Conservation (phyloP, 1,284 basidiomycete species). For the Sanghuangporus weigelae region DNA sequence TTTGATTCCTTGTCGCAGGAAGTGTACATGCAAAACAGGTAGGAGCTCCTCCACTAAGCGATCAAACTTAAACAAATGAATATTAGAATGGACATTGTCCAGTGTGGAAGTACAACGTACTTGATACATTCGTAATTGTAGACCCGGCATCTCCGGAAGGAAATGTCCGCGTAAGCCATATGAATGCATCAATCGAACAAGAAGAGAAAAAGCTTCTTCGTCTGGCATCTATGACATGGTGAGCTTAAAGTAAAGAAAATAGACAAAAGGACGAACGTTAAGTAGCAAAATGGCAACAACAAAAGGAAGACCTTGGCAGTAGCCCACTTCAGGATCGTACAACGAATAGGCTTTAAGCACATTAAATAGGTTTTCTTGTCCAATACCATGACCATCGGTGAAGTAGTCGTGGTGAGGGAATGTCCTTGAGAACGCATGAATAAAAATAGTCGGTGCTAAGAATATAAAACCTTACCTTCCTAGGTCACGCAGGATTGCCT, state of each 20-base stretch:
- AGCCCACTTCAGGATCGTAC: constrained; percentile 90
- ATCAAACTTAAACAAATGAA: constrained; percentile 66
- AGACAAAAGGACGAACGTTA: constrained; percentile 54
- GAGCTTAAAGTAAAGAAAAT: constrained; percentile 11
- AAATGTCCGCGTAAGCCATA: constrained; percentile 97
- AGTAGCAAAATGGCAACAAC: constrained; percentile 90
- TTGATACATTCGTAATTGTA: constrained; percentile 78
- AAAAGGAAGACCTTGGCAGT: constrained; percentile 95
- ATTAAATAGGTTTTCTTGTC: constrained; percentile 96
- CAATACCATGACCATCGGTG: constrained; percentile 85
- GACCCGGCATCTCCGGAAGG: constrained; percentile 95
- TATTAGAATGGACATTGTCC: background rate
- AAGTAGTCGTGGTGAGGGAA: constrained; percentile 99
- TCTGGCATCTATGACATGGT: constrained; percentile 81
- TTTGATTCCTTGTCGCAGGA: constrained; percentile 89
- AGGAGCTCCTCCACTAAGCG: constrained; percentile 89
- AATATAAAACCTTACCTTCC: constrained; percentile 47
- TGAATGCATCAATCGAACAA: constrained; percentile 96
- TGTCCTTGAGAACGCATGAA: constrained; percentile 46
- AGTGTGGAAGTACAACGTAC: constrained; percentile 2
- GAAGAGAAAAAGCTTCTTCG: constrained; percentile 94
- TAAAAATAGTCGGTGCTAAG: constrained; percentile 7
- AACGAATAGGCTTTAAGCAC: constrained; percentile 97
- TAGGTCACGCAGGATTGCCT: constrained; percentile 88
- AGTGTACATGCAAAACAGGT: constrained; percentile 88